Percentiles rank a stretch among this genome's conserved stretches.
Conservation (phyloP, 495 filamentous ascomycete species). For the Sordaria brevicollis region DNA sequence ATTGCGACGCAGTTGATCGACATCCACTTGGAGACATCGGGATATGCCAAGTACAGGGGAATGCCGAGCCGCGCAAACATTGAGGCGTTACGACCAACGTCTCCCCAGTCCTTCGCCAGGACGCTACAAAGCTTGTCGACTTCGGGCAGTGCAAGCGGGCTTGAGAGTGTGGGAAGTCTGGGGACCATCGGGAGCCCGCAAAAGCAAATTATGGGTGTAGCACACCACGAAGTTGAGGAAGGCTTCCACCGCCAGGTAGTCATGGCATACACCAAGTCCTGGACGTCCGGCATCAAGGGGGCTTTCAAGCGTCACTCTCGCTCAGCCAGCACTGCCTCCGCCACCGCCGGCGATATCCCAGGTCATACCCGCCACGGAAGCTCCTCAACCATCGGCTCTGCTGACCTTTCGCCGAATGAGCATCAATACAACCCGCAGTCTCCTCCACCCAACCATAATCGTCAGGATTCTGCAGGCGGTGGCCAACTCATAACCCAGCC, state of each 20-base stretch:
- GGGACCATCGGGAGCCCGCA: background rate
- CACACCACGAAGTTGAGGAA: constrained; percentile 7
- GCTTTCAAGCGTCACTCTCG: constrained; percentile 26
- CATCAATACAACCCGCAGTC: background rate
- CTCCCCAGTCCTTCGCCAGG: constrained; percentile 17
- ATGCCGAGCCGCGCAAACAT: constrained; percentile 28
- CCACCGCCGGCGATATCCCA: background rate
- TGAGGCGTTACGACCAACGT: constrained; percentile 21
- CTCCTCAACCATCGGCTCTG: constrained; percentile 24
- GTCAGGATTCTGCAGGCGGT: background rate
- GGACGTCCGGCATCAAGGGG: constrained; percentile 28
- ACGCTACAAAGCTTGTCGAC: constrained; percentile 1
- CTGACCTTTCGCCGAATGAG: constrained; percentile 5
- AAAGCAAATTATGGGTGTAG: background rate
- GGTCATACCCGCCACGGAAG: constrained; percentile 26
- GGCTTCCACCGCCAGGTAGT: constrained; percentile 38
- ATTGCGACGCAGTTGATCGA: constrained; percentile 28
- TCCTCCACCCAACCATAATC: constrained; percentile 6
- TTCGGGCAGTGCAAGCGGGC: background rate
- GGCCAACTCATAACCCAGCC: constrained; percentile 29
- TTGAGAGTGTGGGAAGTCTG: background rate
- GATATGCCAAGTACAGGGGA: constrained; percentile 39
- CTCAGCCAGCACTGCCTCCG: constrained; percentile 6
- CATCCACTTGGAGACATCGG: constrained; percentile 35
- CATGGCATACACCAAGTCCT: constrained; percentile 40